These are phyloP conservation scores for Phaffomyces antillensis DNA, from an alignment of 805 yeast genomes.

Conservation along the genomic window DNA sequence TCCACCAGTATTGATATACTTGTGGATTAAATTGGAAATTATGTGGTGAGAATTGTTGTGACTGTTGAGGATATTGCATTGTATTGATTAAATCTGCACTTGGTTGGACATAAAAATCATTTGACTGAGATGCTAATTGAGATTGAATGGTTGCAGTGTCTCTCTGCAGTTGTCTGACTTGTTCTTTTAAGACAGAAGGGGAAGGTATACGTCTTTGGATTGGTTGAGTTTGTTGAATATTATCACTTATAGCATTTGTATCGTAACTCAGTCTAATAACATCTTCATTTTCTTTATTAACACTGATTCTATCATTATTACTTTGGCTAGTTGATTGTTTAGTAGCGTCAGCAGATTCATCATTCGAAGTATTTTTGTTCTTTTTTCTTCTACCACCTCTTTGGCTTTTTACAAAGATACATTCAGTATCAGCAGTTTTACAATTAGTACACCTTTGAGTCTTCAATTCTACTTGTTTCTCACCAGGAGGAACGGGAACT, in stretches of 20 bases:
- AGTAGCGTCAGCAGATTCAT: too few relatives aligned
- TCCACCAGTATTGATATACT: background rate
- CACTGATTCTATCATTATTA: too few relatives aligned
- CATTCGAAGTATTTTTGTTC: background rate
- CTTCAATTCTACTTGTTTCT: conserved; percentile 19
- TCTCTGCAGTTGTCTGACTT: too few relatives aligned
- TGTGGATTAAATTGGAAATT: background rate
- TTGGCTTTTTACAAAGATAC: conserved; percentile 50
- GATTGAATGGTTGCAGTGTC: too few relatives aligned
- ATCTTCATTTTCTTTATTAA: too few relatives aligned
- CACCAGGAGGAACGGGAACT: conserved; percentile 23
- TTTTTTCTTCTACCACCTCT: conserved; percentile 48
- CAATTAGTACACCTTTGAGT: conserved; percentile 43
- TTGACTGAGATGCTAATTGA: background rate
- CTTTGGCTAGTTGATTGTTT: too few relatives aligned
- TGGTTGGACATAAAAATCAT: background rate
- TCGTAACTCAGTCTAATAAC: too few relatives aligned
- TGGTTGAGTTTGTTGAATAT: background rate
- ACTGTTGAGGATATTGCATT: background rate
- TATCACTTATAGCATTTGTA: background rate
- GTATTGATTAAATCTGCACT: background rate
- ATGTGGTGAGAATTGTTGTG: background rate
- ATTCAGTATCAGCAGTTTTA: conserved; percentile 34
- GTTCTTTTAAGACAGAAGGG: too few relatives aligned
- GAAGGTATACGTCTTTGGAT: too few relatives aligned